Base-by-base conservation (phyloP, 345 rosid species). In the Populus ilicifolia region DNA sequence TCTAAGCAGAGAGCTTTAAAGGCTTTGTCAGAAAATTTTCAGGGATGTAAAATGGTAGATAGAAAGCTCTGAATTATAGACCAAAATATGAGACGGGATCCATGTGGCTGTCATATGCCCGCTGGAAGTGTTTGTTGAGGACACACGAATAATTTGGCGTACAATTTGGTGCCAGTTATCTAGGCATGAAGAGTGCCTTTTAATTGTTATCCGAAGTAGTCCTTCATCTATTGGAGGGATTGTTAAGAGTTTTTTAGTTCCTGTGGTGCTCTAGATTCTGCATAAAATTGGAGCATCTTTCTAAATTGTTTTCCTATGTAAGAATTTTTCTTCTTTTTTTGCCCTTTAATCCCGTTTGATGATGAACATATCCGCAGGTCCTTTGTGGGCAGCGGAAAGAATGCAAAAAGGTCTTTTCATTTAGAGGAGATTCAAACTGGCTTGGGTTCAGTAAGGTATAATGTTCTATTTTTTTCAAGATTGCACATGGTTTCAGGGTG, bases 341-440 rank as follows among this genome's bases (percentile, higher is more conserved):
- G 30, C 5, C 35, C 65, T 73, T 41, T 5, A 12, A 41, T 33
- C 46, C 66, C 27, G 35, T 56, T 54, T 54, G 71, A 48, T 66
- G 5, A n/a, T 30, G 10, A 59, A 69, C 72, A 27, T 70, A 35
- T 65, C 63, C 81, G 70, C 88, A 89, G 95, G 91, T 88, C 68
- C 82, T 87, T 50, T 89, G 95, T 83, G 90, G 89, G 50, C 82
- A 87, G 44, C 87, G 91, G 91, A 77, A 65, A 72, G 75, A 83
- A 75, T 82, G 67, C 67, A 68, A 72, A 16, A 86, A 83, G 83
- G 83, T 75, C 67, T 89, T 89, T 73, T 82, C 92, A 30, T 91
- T 89, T 74, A 83, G 91, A 80, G 95, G 93, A 61, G 93, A 91
- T 71, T 88, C 93, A 71, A 91, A 89, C 78, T 91, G 90, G 93